Evolutionary conservation across 345 rosid genomes (phyloP).

Genomic region (Kernera saxatilis): DNA sequence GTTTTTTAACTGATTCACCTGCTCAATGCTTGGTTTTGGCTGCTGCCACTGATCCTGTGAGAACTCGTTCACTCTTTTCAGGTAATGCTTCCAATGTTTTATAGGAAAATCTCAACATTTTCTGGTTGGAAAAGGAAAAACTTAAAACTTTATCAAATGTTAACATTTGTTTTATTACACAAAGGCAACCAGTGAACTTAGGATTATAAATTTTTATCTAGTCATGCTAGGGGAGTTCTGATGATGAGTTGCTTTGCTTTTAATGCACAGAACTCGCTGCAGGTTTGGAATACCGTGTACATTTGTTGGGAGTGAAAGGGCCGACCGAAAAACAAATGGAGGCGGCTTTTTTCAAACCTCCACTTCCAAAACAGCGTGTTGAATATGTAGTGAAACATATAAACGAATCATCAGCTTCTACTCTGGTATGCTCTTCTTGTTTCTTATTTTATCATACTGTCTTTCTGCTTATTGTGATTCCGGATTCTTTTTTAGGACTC

Average conservation of each 20-base stretch:
- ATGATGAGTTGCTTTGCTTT: conserved; percentile 9
- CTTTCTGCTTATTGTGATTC: not conserved
- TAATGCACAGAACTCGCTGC: conserved; percentile 33
- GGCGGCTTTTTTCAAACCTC: conserved; percentile 68
- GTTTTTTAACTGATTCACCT: conserved; percentile 11
- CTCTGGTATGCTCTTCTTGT: conserved; percentile 45
- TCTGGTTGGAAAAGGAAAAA: not conserved
- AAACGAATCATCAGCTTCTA: conserved; percentile 54
- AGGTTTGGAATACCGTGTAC: conserved; percentile 43
- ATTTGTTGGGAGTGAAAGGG: conserved; percentile 55
- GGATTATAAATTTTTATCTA: no score
- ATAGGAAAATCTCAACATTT: no score
- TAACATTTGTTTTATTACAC: no score
- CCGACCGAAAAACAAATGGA: conserved; percentile 91
- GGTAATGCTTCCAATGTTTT: conserved; percentile 34
- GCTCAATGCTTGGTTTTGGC: conserved; percentile 37
- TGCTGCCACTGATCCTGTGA: conserved; percentile 44
- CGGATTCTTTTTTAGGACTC: not conserved
- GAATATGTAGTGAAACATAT: conserved; percentile 78
- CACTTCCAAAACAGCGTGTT: conserved; percentile 86
- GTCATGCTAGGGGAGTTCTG: not conserved
- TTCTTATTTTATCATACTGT: not conserved
- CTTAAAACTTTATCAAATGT: not conserved
- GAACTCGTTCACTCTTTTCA: conserved; percentile 39
- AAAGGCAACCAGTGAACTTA: not conserved